Conservation (phyloP, 768 basidiomycete species). For the Mrakia frigida region DNA sequence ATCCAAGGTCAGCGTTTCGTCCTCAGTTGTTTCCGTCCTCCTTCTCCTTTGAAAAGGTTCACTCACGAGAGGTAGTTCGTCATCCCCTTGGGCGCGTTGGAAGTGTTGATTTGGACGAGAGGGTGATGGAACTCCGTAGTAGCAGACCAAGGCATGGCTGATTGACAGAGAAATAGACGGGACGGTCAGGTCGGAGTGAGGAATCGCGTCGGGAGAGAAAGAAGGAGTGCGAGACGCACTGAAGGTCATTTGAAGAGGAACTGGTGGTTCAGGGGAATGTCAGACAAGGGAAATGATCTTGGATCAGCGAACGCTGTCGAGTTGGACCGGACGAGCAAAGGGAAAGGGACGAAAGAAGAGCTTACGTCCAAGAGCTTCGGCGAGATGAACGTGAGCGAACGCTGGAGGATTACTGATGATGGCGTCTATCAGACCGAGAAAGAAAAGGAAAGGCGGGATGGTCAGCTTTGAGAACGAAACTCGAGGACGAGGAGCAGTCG, state of each 20-base stretch:
- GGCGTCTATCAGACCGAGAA: slow-evolving; percentile 47
- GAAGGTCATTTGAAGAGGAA: background rate
- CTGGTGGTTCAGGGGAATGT: too few relatives aligned
- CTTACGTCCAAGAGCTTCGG: slow-evolving; percentile 55
- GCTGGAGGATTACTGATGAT: slow-evolving; percentile 67
- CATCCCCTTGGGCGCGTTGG: slow-evolving; percentile 54
- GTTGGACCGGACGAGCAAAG: slow-evolving; percentile 54
- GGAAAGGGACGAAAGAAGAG: slow-evolving; percentile 36
- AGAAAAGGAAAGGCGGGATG: too few relatives aligned
- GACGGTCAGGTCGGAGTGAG: background rate
- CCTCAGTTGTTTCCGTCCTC: too few relatives aligned
- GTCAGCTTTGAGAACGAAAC: too few relatives aligned
- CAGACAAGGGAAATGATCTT: too few relatives aligned
- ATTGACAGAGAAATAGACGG: slow-evolving; percentile 35
- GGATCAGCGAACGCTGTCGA: too few relatives aligned
- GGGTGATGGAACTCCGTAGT: slow-evolving; percentile 59
- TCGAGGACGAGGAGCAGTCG: too few relatives aligned
- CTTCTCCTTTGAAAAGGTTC: too few relatives aligned
- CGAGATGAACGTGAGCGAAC: slow-evolving; percentile 62
- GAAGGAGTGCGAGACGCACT: background rate
- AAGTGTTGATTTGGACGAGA: slow-evolving; percentile 55
- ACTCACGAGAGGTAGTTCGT: slow-evolving; percentile 46
- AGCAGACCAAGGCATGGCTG: slow-evolving; percentile 59
- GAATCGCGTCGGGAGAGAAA: too few relatives aligned
- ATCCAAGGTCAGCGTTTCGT: too few relatives aligned